These are phyloP conservation scores for Aspergillus sclerotioniger DNA, from an alignment of 495 filamentous ascomycete species.

Conservation along the genomic window DNA sequence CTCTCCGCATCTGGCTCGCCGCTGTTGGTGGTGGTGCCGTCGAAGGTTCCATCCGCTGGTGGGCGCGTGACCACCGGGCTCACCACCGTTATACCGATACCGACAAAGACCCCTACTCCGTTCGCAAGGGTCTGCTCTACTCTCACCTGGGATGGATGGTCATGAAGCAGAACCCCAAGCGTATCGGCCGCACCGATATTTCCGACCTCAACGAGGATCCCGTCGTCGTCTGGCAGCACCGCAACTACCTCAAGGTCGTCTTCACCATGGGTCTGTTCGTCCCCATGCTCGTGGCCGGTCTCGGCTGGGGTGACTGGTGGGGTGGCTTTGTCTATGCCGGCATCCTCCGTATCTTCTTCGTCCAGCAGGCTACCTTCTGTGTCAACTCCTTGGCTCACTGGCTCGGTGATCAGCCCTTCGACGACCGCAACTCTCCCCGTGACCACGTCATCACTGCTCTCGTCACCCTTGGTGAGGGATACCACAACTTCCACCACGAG, in stretches of 20 bases:
- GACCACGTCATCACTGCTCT: constrained; percentile 96
- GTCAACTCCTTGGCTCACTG: constrained; percentile 99
- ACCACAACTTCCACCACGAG: constrained; percentile 99
- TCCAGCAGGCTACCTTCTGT: constrained; percentile 99
- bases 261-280: constrained; percentile 83
- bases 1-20: constrained; percentile 90
- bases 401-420: constrained; percentile 98
- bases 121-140: constrained; percentile 96
- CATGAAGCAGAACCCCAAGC: constrained; percentile 91
- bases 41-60: constrained; percentile 96
- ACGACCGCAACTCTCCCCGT: constrained; percentile 96
- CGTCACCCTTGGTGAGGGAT: constrained; percentile 94
- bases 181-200: constrained; percentile 94
- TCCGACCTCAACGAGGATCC: constrained; percentile 93
- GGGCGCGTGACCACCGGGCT: constrained; percentile 92
- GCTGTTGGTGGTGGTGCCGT: constrained; percentile 91
- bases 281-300: constrained; percentile 78
- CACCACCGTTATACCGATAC: constrained; percentile 99
- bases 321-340: constrained; percentile 95
- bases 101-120: constrained; percentile 97
- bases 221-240: constrained; percentile 93
- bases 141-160: constrained; percentile 95
- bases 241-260: constrained; percentile 87
- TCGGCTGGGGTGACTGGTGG: constrained; percentile 85
- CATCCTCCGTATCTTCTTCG: constrained; percentile 95